Percentiles rank a stretch among this genome's conserved stretches.
These are phyloP conservation scores for Ophiostoma australiae DNA, from an alignment of 2,329 filamentous ascomycete genomes.

Conservation along the genomic window DNA sequence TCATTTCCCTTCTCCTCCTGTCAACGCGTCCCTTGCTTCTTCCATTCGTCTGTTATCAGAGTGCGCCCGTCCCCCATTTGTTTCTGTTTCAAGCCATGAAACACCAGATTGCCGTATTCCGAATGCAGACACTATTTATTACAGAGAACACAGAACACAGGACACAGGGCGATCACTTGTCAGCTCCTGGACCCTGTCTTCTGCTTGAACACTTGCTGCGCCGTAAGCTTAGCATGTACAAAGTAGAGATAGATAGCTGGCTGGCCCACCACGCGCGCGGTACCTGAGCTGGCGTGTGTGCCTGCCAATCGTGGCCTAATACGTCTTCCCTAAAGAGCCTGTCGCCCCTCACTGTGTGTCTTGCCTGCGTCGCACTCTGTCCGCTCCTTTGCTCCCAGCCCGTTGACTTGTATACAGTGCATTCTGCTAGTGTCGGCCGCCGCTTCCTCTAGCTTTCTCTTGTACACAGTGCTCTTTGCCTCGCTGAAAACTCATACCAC, in stretches of 20 bases:
- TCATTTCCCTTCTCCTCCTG: not conserved
- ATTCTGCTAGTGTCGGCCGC: not conserved
- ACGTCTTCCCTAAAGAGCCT: not conserved
- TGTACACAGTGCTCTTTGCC: conserved; percentile 5
- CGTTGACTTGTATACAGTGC: conserved; percentile 1
- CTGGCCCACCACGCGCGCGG: conserved; percentile 13
- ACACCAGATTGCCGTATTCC: conserved; percentile 2
- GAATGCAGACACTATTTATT: not conserved
- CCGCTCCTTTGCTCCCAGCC: not conserved
- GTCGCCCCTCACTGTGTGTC: conserved; percentile 1
- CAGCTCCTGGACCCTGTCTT: not conserved
- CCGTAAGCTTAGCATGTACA: not conserved
- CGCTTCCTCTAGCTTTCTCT: not conserved
- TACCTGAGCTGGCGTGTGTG: not conserved
- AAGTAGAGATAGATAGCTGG: not conserved
- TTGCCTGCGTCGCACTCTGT: conserved; percentile 3
- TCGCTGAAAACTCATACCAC: not conserved
- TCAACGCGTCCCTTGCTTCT: conserved; percentile 4
- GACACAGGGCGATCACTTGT: not conserved
- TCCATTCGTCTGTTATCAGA: not conserved
- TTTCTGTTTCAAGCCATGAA: conserved; percentile 13
- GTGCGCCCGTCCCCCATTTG: not conserved
- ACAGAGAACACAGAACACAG: not conserved
- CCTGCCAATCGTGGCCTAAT: conserved; percentile 2
- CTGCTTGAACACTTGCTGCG: not conserved